phyloP scores from a whole-genome alignment of 345 rosid species.

The Punica granatum region DNA sequence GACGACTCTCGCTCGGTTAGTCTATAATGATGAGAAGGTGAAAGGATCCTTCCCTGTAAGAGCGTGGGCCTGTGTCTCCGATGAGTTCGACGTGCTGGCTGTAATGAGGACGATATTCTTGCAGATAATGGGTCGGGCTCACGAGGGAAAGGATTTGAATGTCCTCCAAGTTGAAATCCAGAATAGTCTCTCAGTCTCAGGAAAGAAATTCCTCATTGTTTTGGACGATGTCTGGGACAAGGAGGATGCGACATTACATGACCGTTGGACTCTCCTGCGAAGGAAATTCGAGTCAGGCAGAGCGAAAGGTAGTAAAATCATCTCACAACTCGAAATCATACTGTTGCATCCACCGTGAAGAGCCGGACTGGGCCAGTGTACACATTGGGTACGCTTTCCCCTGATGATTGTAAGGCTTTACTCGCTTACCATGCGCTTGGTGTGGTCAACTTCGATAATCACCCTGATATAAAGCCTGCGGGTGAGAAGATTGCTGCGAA shows the following conservation, averaged over 20 bases:
- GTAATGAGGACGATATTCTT: constrained; percentile 5
- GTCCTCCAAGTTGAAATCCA: constrained; percentile 12
- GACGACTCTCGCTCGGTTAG: constrained; percentile 15
- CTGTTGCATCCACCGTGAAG: constrained; percentile 7
- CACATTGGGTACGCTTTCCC: constrained; percentile 2
- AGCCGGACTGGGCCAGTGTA: background rate
- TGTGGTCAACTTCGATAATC: background rate
- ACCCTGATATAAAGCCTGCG: background rate
- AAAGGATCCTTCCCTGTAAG: background rate
- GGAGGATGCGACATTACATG: constrained; percentile 6
- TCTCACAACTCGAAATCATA: constrained; percentile 18
- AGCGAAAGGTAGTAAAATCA: constrained; percentile 18
- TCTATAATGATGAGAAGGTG: constrained; percentile 8
- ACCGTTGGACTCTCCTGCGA: constrained; percentile 11
- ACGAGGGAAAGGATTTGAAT: constrained; percentile 10
- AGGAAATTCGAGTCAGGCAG: constrained; percentile 9
- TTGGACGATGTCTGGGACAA: constrained; percentile 26
- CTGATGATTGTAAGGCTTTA: background rate
- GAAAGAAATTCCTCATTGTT: constrained; percentile 15
- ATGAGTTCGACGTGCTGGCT: constrained; percentile 10
- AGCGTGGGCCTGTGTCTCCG: constrained; percentile 18
- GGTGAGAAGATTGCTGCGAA: constrained; percentile 7
- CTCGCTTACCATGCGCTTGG: constrained; percentile 7
- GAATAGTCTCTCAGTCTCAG: background rate
- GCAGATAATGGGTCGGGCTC: background rate